Evolutionary conservation across 2,329 filamentous ascomycete genomes (phyloP).

Genomic region (Bipolaris zeicola): DNA sequence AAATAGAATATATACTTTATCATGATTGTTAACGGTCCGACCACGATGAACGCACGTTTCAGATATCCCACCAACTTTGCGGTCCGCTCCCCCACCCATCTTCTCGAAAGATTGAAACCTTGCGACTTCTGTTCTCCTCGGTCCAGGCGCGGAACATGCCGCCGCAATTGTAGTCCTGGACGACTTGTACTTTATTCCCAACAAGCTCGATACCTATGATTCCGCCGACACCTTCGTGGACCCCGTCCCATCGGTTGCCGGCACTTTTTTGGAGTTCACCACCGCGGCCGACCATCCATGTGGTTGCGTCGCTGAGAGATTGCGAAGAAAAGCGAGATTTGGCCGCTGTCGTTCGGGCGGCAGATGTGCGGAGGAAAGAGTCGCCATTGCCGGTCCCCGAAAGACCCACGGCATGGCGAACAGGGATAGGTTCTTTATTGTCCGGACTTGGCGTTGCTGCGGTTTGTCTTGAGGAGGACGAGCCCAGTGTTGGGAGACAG

Average conservation of each 20-base stretch:
- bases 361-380: constrained; percentile 76
- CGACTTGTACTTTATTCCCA: constrained; percentile 60
- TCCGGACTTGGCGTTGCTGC: neutral
- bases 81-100: constrained; percentile 36
- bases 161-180: constrained; percentile 83
- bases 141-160: constrained; percentile 87
- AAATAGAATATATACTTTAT: neutral
- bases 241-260: constrained; percentile 71
- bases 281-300: constrained; percentile 68
- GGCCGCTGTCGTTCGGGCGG: constrained; percentile 73
- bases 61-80: constrained; percentile 5
- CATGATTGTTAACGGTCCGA: too few relatives aligned
- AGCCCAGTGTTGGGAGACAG: constrained; percentile 60
- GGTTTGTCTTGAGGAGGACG: constrained; percentile 29
- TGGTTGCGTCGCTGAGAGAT: constrained; percentile 64
- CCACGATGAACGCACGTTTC: neutral
- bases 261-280: constrained; percentile 79
- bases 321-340: constrained; percentile 68
- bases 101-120: constrained; percentile 65
- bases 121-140: constrained; percentile 63
- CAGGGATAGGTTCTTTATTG: constrained; percentile 5
- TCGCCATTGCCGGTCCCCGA: constrained; percentile 90
- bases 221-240: constrained; percentile 81
- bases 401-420: constrained; percentile 59
- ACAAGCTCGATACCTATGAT: constrained; percentile 79